Evolutionary conservation across 148 eudicot species (phyloP).

Genomic region (Persicaria maculosa): DNA sequence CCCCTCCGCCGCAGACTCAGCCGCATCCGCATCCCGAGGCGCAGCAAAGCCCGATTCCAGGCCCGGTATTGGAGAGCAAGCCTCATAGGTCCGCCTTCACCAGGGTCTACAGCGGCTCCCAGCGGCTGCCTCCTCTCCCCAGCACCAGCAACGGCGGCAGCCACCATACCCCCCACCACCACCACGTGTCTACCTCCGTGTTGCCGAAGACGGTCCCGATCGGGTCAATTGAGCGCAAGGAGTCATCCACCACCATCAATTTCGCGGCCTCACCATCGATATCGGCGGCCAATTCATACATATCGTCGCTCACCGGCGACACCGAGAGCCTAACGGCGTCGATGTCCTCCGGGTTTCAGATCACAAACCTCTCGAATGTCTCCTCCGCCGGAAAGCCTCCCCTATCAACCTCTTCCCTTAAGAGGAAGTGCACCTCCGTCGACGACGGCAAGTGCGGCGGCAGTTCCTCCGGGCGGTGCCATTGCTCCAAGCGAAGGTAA

Average conservation of each 20-base stretch:
- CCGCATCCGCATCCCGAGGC: not conserved
- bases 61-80: not conserved
- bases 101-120: slow-evolving; percentile 22
- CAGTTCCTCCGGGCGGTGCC: slow-evolving; percentile 41
- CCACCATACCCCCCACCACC: not conserved
- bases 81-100: slow-evolving; percentile 16
- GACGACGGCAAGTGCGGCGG: slow-evolving; percentile 40
- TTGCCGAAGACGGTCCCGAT: not conserved
- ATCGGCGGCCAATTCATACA: slow-evolving; percentile 27
- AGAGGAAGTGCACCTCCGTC: slow-evolving; percentile 50
- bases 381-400: slow-evolving; percentile 46
- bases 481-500: slow-evolving; percentile 66
- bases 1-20: not conserved
- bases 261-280: slow-evolving; percentile 27
- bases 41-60: not conserved
- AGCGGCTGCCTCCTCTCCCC: slow-evolving; percentile 6
- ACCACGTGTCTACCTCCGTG: not conserved
- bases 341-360: slow-evolving; percentile 61
- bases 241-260: slow-evolving; percentile 35
- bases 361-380: slow-evolving; percentile 44
- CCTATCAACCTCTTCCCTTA: slow-evolving; percentile 32
- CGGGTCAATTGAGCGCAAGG: slow-evolving; percentile 24
- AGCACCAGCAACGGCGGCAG: not conserved
- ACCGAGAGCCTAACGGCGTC: slow-evolving; percentile 42
- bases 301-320: slow-evolving; percentile 46